phyloP scores from a whole-genome alignment of 2,329 filamentous ascomycete species.

The Penicillium fuscoglaucum region DNA sequence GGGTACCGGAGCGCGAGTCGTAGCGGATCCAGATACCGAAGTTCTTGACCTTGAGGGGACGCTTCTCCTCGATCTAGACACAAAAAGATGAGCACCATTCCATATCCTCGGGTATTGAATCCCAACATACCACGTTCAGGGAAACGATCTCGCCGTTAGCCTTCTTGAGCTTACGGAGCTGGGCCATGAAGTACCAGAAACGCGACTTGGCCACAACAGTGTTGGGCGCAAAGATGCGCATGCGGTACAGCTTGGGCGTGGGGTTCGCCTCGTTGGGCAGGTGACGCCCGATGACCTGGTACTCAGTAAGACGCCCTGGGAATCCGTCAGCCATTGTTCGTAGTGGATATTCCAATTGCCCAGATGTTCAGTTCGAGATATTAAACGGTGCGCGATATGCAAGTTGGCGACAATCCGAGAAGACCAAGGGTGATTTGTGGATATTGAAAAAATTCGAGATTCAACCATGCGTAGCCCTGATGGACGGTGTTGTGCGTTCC shows the following conservation, averaged over 20 bases:
- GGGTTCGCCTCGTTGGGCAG: slow-evolving; percentile 97
- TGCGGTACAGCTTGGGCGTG: slow-evolving; percentile 98
- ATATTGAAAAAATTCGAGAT: slow-evolving; percentile 21
- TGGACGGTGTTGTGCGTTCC: slow-evolving; percentile 10
- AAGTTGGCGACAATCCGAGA: slow-evolving; percentile 7
- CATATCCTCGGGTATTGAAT: not conserved
- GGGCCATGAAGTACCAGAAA: slow-evolving; percentile 99
- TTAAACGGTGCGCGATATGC: slow-evolving; percentile 21
- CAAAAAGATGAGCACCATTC: slow-evolving; percentile 18
- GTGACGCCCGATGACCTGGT: slow-evolving; percentile 99
- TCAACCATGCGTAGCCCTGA: slow-evolving; percentile 7
- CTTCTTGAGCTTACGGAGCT: slow-evolving; percentile 99
- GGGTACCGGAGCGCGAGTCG: slow-evolving; percentile 98
- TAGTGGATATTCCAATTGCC: not conserved
- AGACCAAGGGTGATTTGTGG: slow-evolving; percentile 9
- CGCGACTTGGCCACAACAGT: slow-evolving; percentile 98
- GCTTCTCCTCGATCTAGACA: slow-evolving; percentile 91
- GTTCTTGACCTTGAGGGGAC: slow-evolving; percentile 99
- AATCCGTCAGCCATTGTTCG: slow-evolving; percentile 36
- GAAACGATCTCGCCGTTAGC: slow-evolving; percentile 98
- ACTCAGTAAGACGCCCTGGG: slow-evolving; percentile 98
- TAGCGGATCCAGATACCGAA: slow-evolving; percentile 99
- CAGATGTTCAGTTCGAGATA: slow-evolving; percentile 11
- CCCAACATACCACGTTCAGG: slow-evolving; percentile 80
- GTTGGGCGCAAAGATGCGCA: slow-evolving; percentile 99